phyloP scores from a whole-genome alignment of 768 basidiomycete species.

The Candolleomyces eurysporus region DNA sequence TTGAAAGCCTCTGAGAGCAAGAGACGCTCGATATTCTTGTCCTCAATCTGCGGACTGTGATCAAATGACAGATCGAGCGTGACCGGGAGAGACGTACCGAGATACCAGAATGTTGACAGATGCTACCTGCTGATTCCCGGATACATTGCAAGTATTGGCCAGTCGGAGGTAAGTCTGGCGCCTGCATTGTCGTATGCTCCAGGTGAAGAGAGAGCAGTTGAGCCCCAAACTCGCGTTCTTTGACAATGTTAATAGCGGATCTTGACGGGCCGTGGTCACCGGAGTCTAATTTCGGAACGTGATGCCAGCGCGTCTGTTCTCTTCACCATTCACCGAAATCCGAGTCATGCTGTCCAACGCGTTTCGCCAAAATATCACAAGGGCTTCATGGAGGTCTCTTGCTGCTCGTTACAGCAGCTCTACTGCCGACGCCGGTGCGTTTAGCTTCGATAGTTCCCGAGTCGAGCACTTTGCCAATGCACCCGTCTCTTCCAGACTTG shows the following conservation, averaged over 20 bases:
- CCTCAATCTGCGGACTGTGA: slow-evolving; percentile 46
- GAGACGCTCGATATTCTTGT: slow-evolving; percentile 56
- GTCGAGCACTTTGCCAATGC: not conserved
- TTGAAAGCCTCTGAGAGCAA: slow-evolving; percentile 64
- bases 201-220: not conserved
- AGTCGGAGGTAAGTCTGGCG: slow-evolving; percentile 40
- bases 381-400: not conserved
- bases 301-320: not conserved
- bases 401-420: not conserved
- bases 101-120: slow-evolving; percentile 49
- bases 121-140: slow-evolving; percentile 46
- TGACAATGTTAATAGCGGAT: no score
- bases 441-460: not conserved
- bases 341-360: not conserved
- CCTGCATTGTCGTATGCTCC: slow-evolving; percentile 3
- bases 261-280: no score
- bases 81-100: slow-evolving; percentile 38
- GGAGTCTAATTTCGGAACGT: not conserved
- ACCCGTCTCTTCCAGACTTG: slow-evolving; percentile 39
- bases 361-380: not conserved
- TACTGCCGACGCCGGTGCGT: slow-evolving; percentile 1
- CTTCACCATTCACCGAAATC: no score
- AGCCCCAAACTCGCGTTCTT: slow-evolving; percentile 21
- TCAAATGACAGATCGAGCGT: not conserved
- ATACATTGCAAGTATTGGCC: slow-evolving; percentile 51